These are phyloP conservation scores for Coemansia sp. DNA, from an alignment of 192 early-diverging fungal species.

Conservation along the genomic window DNA sequence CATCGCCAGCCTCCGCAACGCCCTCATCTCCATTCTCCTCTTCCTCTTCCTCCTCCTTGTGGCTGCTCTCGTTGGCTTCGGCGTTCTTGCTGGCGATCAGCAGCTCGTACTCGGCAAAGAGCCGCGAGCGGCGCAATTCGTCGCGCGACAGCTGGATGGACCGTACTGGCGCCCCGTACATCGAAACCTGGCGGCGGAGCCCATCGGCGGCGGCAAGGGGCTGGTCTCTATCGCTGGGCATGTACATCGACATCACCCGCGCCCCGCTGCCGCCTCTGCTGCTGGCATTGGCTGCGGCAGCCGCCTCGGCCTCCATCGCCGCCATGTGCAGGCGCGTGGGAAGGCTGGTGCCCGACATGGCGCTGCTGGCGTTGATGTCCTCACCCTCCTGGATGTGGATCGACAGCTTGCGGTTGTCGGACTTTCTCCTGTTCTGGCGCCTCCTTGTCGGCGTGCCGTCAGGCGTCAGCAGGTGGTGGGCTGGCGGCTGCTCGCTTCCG, in stretches of 20 bases:
- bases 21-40: background rate
- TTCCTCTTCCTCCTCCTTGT: background rate
- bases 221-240: constrained; percentile 17
- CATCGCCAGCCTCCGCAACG: background rate
- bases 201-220: constrained; percentile 7
- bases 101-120: constrained; percentile 52
- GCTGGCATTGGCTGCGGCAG: background rate
- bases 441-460: background rate
- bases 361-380: background rate
- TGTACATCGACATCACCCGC: constrained; percentile 27
- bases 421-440: constrained; percentile 6
- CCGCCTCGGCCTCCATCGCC: background rate
- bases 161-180: constrained; percentile 29
- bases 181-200: constrained; percentile 29
- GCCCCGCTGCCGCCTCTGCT: background rate
- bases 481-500: background rate
- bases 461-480: background rate
- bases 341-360: background rate
- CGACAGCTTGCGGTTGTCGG: background rate
- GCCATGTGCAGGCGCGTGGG: constrained; percentile 7
- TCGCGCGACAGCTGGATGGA: constrained; percentile 47
- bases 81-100: constrained; percentile 33
- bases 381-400: background rate
- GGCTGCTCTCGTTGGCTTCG: constrained; percentile 19
- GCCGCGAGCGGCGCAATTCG: constrained; percentile 37